Evolutionary conservation across 78 protist species (phyloP).

Genomic region (Bigelowiella natans): DNA sequence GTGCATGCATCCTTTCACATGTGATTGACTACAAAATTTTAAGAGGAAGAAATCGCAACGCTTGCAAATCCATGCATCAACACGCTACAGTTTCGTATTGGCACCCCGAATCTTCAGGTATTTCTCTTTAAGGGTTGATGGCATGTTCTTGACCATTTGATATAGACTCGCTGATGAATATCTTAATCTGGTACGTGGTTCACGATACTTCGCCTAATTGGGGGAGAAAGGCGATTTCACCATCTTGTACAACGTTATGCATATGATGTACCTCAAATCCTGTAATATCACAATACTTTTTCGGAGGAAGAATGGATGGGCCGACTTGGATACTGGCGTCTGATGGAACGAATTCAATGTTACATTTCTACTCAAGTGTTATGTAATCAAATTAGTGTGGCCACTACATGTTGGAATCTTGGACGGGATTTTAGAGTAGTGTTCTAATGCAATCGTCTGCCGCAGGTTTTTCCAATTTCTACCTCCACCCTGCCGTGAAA

Average conservation of each 20-base stretch:
- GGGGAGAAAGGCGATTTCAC: neutral
- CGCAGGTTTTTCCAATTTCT: neutral
- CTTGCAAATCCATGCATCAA: too few species aligned
- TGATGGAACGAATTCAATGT: neutral
- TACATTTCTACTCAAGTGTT: neutral
- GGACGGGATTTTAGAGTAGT: neutral
- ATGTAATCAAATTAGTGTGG: neutral
- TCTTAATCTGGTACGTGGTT: neutral
- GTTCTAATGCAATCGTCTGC: neutral
- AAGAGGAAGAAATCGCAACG: too few species aligned
- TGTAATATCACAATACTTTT: neutral
- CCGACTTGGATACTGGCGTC: neutral
- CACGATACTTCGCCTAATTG: neutral
- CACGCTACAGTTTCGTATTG: neutral
- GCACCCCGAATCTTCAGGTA: neutral
- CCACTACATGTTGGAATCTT: neutral
- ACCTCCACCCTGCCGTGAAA: neutral
- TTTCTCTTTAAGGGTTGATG: neutral
- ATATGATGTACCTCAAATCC: neutral
- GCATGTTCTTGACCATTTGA: neutral
- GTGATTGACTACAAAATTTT: too few species aligned
- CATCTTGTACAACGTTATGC: neutral
- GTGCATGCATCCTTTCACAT: too few species aligned
- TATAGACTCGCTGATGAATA: neutral
- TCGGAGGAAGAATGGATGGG: neutral